Conservation (phyloP, 2,329 filamentous ascomycete species). For the Graphilbum ipis-grandicollis region DNA sequence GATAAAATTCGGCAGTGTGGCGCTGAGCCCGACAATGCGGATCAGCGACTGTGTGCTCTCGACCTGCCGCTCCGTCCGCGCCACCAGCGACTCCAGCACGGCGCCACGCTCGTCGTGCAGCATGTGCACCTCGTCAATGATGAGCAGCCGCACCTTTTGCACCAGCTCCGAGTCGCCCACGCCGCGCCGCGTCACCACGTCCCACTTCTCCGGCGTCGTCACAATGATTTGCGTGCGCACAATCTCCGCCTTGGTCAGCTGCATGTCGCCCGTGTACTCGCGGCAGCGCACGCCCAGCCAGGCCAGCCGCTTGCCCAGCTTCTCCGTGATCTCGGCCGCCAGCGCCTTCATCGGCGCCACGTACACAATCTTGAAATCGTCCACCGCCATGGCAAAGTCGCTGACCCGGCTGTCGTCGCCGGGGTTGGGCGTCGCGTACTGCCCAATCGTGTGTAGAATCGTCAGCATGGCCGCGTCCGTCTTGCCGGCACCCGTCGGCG, state of each 20-base stretch:
- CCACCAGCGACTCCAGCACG: conserved; percentile 88
- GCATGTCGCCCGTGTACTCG: conserved; percentile 97
- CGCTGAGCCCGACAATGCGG: conserved; percentile 85
- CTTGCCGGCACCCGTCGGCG: conserved; percentile 83
- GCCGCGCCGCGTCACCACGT: conserved; percentile 91
- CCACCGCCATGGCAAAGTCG: conserved; percentile 65
- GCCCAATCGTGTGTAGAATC: conserved; percentile 75
- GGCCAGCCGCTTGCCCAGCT: conserved; percentile 74
- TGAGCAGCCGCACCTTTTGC: conserved; percentile 87
- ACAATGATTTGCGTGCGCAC: conserved; percentile 95
- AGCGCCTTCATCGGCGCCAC: conserved; percentile 98
- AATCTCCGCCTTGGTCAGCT: conserved; percentile 91
- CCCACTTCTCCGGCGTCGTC: conserved; percentile 98
- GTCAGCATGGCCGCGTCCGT: conserved; percentile 97
- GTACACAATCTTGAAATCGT: conserved; percentile 97
- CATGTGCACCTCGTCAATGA: conserved; percentile 99
- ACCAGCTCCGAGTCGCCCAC: conserved; percentile 95
- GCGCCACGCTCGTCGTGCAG: conserved; percentile 94
- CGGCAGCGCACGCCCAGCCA: conserved; percentile 89
- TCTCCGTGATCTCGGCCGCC: conserved; percentile 89
- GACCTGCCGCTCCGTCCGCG: conserved; percentile 85
- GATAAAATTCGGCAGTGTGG: conserved; percentile 88
- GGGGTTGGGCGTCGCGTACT: conserved; percentile 69
- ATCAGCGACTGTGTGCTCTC: conserved; percentile 97
- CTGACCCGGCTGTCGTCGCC: conserved; percentile 44